phyloP scores from a whole-genome alignment of 495 filamentous ascomycete genomes.

The Neurospora sp. region DNA sequence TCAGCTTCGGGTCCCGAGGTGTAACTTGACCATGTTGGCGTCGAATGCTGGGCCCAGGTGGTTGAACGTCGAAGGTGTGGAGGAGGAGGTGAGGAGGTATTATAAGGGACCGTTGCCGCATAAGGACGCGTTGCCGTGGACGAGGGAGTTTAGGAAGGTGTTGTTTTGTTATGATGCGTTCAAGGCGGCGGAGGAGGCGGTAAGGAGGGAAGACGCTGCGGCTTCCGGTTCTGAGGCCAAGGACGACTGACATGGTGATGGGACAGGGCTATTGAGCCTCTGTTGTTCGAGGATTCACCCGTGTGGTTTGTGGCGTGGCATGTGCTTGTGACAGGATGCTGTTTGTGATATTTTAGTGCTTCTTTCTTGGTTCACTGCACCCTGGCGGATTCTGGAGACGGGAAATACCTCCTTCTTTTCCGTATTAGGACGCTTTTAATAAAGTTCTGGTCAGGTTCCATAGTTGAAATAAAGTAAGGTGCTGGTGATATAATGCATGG shows the following conservation, averaged over 20 bases:
- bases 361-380: neutral
- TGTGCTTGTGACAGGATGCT: neutral
- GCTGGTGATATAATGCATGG: neutral
- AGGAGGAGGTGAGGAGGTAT: constrained; percentile 19
- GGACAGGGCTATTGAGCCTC: neutral
- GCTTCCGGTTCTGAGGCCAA: neutral
- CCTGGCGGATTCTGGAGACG: neutral
- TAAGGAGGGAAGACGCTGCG: neutral
- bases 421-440: neutral
- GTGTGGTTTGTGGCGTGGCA: neutral
- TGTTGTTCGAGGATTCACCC: neutral
- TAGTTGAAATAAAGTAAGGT: neutral
- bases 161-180: constrained; percentile 21
- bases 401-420: neutral
- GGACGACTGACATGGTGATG: neutral
- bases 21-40: constrained; percentile 23
- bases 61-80: constrained; percentile 15
- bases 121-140: constrained; percentile 10
- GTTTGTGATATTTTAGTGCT: neutral
- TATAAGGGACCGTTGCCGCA: constrained; percentile 19
- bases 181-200: constrained; percentile 6
- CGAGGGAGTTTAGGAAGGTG: constrained; percentile 11
- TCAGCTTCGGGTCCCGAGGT: constrained; percentile 17
- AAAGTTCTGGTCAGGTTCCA: neutral
- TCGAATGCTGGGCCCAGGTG: constrained; percentile 17